A percentile compares a stretch with the other conserved stretches of the same genome.
These are phyloP conservation scores for Persicaria tinctoria DNA, from an alignment of 148 eudicot genomes.

Conservation along the genomic window DNA sequence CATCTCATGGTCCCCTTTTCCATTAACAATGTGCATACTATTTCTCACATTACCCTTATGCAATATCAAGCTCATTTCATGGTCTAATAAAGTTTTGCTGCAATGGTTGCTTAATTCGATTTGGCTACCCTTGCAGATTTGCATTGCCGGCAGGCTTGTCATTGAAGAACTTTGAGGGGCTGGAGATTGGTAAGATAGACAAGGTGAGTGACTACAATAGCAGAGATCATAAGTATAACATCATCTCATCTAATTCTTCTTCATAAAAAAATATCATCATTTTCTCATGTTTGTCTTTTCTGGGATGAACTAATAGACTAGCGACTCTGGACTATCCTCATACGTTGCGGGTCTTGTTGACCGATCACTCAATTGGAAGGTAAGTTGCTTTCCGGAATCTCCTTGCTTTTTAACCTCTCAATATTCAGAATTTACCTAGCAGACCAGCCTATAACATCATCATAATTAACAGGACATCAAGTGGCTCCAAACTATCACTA, in stretches of 20 bases:
- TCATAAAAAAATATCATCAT: neutral
- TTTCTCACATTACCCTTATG: too few relatives aligned
- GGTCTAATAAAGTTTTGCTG: neutral
- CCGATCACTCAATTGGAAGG: slow-evolving; percentile 95
- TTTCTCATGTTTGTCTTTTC: neutral
- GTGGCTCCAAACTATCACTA: slow-evolving; percentile 97
- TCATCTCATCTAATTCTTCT: neutral
- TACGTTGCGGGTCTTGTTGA: slow-evolving; percentile 97
- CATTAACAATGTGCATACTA: too few relatives aligned
- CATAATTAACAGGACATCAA: slow-evolving; percentile 58
- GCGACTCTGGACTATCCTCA: slow-evolving; percentile 91
- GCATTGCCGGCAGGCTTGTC: slow-evolving; percentile 63
- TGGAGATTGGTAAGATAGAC: slow-evolving; percentile 93
- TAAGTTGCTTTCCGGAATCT: slow-evolving; percentile 14
- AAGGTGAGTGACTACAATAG: slow-evolving; percentile 40
- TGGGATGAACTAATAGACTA: slow-evolving; percentile 38
- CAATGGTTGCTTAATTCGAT: neutral
- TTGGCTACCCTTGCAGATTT: slow-evolving; percentile 37
- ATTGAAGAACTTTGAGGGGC: slow-evolving; percentile 96
- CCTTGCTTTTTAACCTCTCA: neutral
- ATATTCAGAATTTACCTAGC: neutral
- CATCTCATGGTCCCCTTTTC: too few relatives aligned
- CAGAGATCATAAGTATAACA: neutral
- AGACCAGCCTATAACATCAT: neutral
- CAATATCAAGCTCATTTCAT: too few relatives aligned